Base-by-base conservation (phyloP, 768 basidiomycete species). In the Holtermannia corniformis region DNA sequence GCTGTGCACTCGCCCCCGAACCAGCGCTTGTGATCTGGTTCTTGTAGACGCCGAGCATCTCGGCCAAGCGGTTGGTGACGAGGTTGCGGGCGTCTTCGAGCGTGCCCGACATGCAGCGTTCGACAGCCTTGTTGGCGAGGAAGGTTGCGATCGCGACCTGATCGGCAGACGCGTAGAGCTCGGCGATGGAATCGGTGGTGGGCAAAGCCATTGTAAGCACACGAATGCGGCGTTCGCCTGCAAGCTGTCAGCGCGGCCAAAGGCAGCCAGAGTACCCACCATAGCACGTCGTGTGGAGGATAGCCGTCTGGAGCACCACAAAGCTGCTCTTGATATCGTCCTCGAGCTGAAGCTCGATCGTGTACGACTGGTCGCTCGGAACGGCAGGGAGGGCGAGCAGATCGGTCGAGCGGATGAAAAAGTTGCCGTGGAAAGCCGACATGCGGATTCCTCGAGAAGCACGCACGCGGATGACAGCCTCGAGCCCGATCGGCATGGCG, bases 371-470 rank as follows among this genome's bases (percentile, higher is more conserved):
- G 64, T 97, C 91, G 63, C 86, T 82, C 14, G 93, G 90, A n/a
- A 97, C 92, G 5, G 90, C 85, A 1, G 93, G 91, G 80, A 96
- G 86, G 2, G 93, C 89, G 28, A 96, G 80, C 3, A 96, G 80
- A 73, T 97, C 93, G 20, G 93, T 97, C 21, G 91, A 95, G 49
- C 93, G 84, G 52, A 95, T 89, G 68, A 97, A 97, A 78, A 96
- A 95, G 76, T 96, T 97, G 56, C 93, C 93, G 63, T 96, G 90
- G 86, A 93, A 97, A 0, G 88, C 87, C 5, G 91, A 84, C 90
- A 96, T 89, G 47, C 91, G 85, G 43, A 97, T 76, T 56, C 92
- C 90, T 76, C 89, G 79, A 0, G 95, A 90, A n/a, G 92, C 91
- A 62, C 95, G 89, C 23, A 97, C 89, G 70, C 95, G 87, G 78